These are phyloP conservation scores for Planoprotostelium fungivorum DNA, from an alignment of 78 protist genomes.

Conservation along the genomic window DNA sequence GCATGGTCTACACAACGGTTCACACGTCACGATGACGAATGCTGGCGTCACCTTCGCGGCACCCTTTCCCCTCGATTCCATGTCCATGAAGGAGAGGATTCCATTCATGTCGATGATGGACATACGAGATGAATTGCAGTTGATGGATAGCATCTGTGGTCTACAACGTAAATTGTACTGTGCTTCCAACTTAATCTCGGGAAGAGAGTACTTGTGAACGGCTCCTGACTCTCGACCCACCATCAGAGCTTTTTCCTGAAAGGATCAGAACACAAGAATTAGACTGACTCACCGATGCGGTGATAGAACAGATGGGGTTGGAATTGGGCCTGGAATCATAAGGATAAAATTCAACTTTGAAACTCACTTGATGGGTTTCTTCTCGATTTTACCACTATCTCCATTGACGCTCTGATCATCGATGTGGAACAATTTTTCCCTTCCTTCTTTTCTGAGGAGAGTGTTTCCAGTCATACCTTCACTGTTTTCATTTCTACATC, in stretches of 20 bases:
- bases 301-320: conserved; percentile 12
- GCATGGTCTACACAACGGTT: not conserved
- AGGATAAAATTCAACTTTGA: too few relatives aligned
- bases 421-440: conserved; percentile 48
- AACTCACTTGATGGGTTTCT: not conserved
- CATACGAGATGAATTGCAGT: conserved; percentile 56
- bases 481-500: not conserved
- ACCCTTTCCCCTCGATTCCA: not conserved
- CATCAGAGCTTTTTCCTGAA: not conserved
- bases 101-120: conserved; percentile 66
- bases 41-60: too few relatives aligned
- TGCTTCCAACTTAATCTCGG: conserved; percentile 12
- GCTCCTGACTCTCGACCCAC: conserved; percentile 53
- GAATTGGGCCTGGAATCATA: not conserved
- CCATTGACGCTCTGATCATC: conserved; percentile 27
- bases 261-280: not conserved
- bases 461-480: not conserved
- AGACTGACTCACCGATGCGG: not conserved
- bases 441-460: not conserved
- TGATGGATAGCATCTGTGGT: conserved; percentile 40
- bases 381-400: not conserved
- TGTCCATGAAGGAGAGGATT: conserved; percentile 14
- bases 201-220: conserved; percentile 31
- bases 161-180: conserved; percentile 16
- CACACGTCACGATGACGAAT: too few relatives aligned